Evolutionary conservation across 805 yeast genomes (phyloP).

Genomic region (Metschnikowia colocasiae): DNA sequence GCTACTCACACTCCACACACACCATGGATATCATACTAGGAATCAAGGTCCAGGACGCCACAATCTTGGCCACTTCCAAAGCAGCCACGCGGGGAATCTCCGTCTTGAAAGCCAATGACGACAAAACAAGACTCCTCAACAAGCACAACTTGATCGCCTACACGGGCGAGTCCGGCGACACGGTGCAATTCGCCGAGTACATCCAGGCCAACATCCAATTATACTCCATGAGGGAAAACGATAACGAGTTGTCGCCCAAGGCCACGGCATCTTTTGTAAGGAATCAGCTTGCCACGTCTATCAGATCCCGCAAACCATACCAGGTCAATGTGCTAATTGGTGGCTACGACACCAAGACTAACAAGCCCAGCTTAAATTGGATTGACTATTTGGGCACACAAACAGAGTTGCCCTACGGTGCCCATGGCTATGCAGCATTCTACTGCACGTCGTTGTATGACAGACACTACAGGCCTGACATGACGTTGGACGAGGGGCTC

Average conservation of each 20-base stretch:
- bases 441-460: slow-evolving; percentile 87
- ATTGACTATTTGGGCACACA: slow-evolving; percentile 93
- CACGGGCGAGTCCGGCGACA: slow-evolving; percentile 96
- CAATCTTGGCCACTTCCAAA: slow-evolving; percentile 88
- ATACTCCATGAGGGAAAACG: slow-evolving; percentile 78
- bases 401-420: slow-evolving; percentile 90
- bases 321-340: slow-evolving; percentile 90
- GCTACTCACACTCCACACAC: slow-evolving; percentile 1
- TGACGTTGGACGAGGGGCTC: slow-evolving; percentile 75
- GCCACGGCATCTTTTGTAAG: slow-evolving; percentile 89
- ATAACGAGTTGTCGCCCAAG: slow-evolving; percentile 70
- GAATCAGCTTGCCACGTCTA: slow-evolving; percentile 78
- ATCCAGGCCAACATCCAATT: slow-evolving; percentile 90
- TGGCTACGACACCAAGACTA: slow-evolving; percentile 63
- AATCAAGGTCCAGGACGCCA: slow-evolving; percentile 73
- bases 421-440: slow-evolving; percentile 98
- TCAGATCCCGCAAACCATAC: slow-evolving; percentile 88
- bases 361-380: slow-evolving; percentile 71
- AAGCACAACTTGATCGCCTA: slow-evolving; percentile 78
- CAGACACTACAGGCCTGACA: slow-evolving; percentile 77
- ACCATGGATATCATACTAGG: slow-evolving; percentile 90
- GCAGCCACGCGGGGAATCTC: slow-evolving; percentile 91
- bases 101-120: slow-evolving; percentile 71
- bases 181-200: slow-evolving; percentile 91
- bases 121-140: slow-evolving; percentile 72